These are phyloP conservation scores for Viola odorata DNA, from an alignment of 345 rosid species.

Conservation along the genomic window DNA sequence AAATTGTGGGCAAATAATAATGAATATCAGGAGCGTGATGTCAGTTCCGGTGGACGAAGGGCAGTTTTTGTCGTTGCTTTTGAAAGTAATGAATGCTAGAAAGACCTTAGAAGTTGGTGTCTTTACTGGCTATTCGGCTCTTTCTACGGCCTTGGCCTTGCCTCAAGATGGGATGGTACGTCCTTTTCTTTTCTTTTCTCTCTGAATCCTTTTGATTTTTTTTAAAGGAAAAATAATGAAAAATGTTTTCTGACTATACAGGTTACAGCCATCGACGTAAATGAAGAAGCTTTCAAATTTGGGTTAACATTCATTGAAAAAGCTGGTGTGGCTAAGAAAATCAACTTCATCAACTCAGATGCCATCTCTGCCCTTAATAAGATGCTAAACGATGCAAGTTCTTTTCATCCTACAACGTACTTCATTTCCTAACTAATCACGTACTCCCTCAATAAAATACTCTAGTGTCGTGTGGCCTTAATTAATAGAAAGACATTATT, in stretches of 20 bases:
- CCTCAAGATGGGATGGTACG: conserved; percentile 52
- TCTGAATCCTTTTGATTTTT: too few relatives aligned
- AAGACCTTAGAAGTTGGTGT: conserved; percentile 65
- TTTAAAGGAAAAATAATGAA: neutral
- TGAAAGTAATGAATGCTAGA: conserved; percentile 46
- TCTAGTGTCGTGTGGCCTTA: too few relatives aligned
- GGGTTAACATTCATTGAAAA: conserved; percentile 46
- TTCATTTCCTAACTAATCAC: too few relatives aligned
- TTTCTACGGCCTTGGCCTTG: conserved; percentile 49
- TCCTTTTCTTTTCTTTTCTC: neutral
- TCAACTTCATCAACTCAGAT: too few relatives aligned
- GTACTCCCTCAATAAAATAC: too few relatives aligned
- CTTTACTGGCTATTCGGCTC: conserved; percentile 63
- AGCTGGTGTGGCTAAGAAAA: too few relatives aligned
- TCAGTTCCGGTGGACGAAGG: conserved; percentile 53
- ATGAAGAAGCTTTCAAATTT: conserved; percentile 41
- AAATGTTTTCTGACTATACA: conserved; percentile 1
- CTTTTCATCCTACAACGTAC: neutral
- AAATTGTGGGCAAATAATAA: neutral
- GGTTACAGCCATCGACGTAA: conserved; percentile 33
- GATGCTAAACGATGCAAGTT: conserved; percentile 18
- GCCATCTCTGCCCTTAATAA: conserved; percentile 30
- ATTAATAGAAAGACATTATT: too few relatives aligned
- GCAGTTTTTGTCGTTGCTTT: conserved; percentile 40
- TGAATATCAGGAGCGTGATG: conserved; percentile 38